Base-by-base conservation (phyloP, 2,329 filamentous ascomycete genomes). In the Xylariaceae sp. region DNA sequence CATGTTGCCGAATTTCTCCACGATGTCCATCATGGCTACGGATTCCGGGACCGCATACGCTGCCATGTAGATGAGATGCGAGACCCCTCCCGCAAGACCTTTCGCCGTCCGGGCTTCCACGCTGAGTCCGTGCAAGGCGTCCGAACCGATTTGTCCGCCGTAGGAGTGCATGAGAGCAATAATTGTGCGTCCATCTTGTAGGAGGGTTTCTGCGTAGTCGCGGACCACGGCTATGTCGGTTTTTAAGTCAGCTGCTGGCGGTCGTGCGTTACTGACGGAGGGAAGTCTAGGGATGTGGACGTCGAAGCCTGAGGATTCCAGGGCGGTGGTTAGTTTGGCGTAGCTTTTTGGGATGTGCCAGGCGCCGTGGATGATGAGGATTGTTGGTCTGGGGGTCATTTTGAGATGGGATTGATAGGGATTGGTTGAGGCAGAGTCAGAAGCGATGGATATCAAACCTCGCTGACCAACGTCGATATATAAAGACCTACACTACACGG, bases 141-240 rank as follows among this genome's bases (percentile, higher is more conserved):
- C 69, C 13, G 65, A 61, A 7, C 67, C 66, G 2, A 72, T 68
- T 35, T 70, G 67, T 0, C 69, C 69, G 11, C 70, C 70, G 48
- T 72, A 71, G 1, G 65, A 70, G 30, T 72, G 66, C 56, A 68
- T 57, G 7, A 72, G 23, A 3, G 57, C 64, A 3, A 62, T 57
- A 1, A 70, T 56, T 5, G 35, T 58, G 1, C 61, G 62, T 1
- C 69, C 70, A 0, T 57, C 60, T 1, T 57, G 35, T 2, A 68
- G 49, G 2, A 72, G 68, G 3, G 52, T 61, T 15, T 66, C 59
- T 2, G 62, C 63, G n/a, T 64, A 62, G 34, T 30, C 55, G 3
- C 64, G 66, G 8, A 71, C 53, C 17, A 68, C 18, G 1, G 48
- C 47, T 0, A 60, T 66, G 44, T 71, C 70, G 9, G 52, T 61